Percentiles rank a stretch among this genome's conserved stretches.
Evolutionary conservation across 2,329 filamentous ascomycete genomes (phyloP).

Genomic region (Mariannaea sp.): DNA sequence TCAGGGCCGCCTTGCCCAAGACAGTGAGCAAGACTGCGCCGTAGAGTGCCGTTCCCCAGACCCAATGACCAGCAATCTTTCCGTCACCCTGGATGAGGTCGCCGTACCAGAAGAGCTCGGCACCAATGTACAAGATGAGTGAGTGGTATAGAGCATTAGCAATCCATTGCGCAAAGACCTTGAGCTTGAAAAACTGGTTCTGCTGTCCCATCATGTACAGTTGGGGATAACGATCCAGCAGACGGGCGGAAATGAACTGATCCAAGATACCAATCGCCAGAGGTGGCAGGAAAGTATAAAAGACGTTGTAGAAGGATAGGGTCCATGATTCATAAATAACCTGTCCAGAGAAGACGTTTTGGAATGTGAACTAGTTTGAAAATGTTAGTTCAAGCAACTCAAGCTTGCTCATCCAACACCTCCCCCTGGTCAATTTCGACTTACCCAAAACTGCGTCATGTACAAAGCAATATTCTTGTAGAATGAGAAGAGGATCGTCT

Average conservation of each 20-base stretch:
- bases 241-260: slow-evolving; percentile 92
- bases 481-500: slow-evolving; percentile 97
- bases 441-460: slow-evolving; percentile 98
- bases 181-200: slow-evolving; percentile 90
- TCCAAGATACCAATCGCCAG: slow-evolving; percentile 96
- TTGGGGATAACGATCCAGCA: slow-evolving; percentile 94
- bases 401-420: no score
- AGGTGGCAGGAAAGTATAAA: slow-evolving; percentile 93
- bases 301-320: slow-evolving; percentile 98
- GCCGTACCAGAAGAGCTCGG: slow-evolving; percentile 77
- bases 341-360: slow-evolving; percentile 96
- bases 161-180: slow-evolving; percentile 93
- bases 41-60: slow-evolving; percentile 96
- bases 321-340: slow-evolving; percentile 99
- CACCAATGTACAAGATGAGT: slow-evolving; percentile 85
- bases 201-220: slow-evolving; percentile 92
- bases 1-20: slow-evolving; percentile 89
- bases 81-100: slow-evolving; percentile 82
- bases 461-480: slow-evolving; percentile 99
- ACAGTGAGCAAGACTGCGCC: slow-evolving; percentile 92
- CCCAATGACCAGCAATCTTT: slow-evolving; percentile 88
- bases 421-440: slow-evolving; percentile 46
- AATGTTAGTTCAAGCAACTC: slow-evolving; percentile 38
- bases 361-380: slow-evolving; percentile 82
- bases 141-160: slow-evolving; percentile 95